phyloP scores from a whole-genome alignment of 2,329 filamentous ascomycete species.

The Clarireedia paspali region DNA sequence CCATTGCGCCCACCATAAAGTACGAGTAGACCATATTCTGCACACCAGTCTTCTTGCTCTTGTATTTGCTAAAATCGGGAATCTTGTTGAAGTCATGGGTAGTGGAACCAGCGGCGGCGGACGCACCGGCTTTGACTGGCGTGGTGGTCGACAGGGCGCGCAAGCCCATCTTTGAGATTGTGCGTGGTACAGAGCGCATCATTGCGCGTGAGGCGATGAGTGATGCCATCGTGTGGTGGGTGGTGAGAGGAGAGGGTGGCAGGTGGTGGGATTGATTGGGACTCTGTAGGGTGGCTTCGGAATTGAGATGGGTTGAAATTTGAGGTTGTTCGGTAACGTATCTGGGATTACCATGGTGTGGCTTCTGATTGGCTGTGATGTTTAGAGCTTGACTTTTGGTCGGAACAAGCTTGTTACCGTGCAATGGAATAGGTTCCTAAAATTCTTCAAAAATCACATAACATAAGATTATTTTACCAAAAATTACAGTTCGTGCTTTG shows the following conservation, averaged over 20 bases:
- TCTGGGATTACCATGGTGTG: slow-evolving; percentile 6
- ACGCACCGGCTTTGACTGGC: slow-evolving; percentile 16
- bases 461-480: background rate
- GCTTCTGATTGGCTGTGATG: slow-evolving; percentile 6
- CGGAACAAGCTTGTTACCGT: background rate
- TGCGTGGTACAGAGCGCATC: slow-evolving; percentile 47
- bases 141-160: slow-evolving; percentile 47
- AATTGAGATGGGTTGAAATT: slow-evolving; percentile 5
- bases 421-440: too few species aligned
- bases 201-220: slow-evolving; percentile 63
- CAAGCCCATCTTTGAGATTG: slow-evolving; percentile 31
- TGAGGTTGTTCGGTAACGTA: slow-evolving; percentile 5
- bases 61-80: slow-evolving; percentile 85
- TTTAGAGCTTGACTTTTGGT: slow-evolving; percentile 5
- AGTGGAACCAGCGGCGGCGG: background rate
- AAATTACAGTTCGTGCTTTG: background rate
- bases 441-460: background rate
- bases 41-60: slow-evolving; percentile 57
- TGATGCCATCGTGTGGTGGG: slow-evolving; percentile 48
- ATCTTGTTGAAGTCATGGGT: slow-evolving; percentile 44
- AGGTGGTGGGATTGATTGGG: slow-evolving; percentile 3
- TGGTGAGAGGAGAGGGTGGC: slow-evolving; percentile 6
- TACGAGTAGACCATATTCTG: slow-evolving; percentile 88
- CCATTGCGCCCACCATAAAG: slow-evolving; percentile 97
- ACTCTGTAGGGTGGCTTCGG: slow-evolving; percentile 6